phyloP scores from a whole-genome alignment of 192 early-diverging fungal species.

The Lobulomyces angularis region DNA sequence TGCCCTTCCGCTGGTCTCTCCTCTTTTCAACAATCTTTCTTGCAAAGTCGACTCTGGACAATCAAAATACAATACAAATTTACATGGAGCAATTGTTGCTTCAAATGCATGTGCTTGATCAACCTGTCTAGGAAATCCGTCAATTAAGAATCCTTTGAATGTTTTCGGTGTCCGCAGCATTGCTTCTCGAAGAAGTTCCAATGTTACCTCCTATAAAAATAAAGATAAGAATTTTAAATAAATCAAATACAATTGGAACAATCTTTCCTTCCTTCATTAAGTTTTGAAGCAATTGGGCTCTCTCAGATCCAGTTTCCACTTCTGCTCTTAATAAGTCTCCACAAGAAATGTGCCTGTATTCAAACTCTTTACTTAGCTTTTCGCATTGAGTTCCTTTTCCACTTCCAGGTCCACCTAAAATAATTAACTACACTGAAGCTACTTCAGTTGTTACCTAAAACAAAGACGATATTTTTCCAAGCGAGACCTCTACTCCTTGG shows the following conservation, averaged over 20 bases:
- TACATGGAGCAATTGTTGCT: constrained; percentile 24
- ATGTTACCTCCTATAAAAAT: constrained; percentile 11
- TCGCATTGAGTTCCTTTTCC: constrained; percentile 48
- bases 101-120: constrained; percentile 49
- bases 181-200: constrained; percentile 13
- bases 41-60: constrained; percentile 27
- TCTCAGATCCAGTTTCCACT: constrained; percentile 20
- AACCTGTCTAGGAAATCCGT: constrained; percentile 52
- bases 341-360: constrained; percentile 39
- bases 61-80: constrained; percentile 39
- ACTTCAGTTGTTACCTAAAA: constrained; percentile 16
- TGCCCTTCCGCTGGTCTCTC: constrained; percentile 42
- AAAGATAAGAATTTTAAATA: neutral
- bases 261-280: constrained; percentile 51
- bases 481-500: constrained; percentile 8
- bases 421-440: too few species aligned
- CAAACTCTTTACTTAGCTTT: constrained; percentile 23
- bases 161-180: constrained; percentile 9
- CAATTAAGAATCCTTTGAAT: constrained; percentile 37
- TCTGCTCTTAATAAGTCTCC: constrained; percentile 51
- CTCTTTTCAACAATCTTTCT: constrained; percentile 38
- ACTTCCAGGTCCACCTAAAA: constrained; percentile 29
- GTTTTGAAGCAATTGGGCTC: constrained; percentile 26
- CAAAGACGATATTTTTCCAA: constrained; percentile 43
- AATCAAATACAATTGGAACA: constrained; percentile 27